Base-by-base conservation (phyloP, 2,329 filamentous ascomycete species). In the Neofusicoccum ribis region DNA sequence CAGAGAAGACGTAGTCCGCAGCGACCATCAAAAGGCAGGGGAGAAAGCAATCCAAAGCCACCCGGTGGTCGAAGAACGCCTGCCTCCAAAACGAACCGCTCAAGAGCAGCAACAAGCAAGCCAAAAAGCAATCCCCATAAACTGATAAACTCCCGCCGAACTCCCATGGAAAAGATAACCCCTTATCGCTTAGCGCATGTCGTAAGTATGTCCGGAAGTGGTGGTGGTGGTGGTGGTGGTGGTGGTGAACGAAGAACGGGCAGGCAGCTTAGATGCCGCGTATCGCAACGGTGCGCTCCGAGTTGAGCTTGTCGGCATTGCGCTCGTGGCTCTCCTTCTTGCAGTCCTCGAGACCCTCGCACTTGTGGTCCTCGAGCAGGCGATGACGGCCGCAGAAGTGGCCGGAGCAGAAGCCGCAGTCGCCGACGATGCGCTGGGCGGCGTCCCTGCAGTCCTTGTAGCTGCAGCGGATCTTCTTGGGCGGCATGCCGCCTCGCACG, bases 251-350 rank as follows among this genome's bases (percentile, higher is more conserved):
- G 50, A 23, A 31, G 61, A 54, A 36, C 12, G 27, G 5, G 37
- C 17, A 23, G 41, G 11, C n/a, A 9, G 23, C 14, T 72, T 70
- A 97, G 78, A 96, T 89, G 68, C 93, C 93, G 81, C 91, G 93
- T 81, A 98, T 95, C 72, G 96, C 93, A 69, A 94, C 90, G 52
- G 95, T 99, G 75, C 94, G 86, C 85, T 99, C 94, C 65, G 89
- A 88, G 80, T 97, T 92, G 76, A 99, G 84, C 82, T 96, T 93
- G 70, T 93, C 91, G 66, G 92, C 91, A 78, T 99, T 99, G 70
- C 93, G 89, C 78, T 96, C 92, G 80, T 97, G 92, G 54, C 92
- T 94, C 79, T 97, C 93, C 84, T 96, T 95, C 86, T 97, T 97
- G 86, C 94, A 97, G 81, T 97, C 91, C 83, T 98, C 95, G 65